These are phyloP conservation scores for Haplographium delicatum DNA, from an alignment of 495 filamentous ascomycete species.

Conservation along the genomic window DNA sequence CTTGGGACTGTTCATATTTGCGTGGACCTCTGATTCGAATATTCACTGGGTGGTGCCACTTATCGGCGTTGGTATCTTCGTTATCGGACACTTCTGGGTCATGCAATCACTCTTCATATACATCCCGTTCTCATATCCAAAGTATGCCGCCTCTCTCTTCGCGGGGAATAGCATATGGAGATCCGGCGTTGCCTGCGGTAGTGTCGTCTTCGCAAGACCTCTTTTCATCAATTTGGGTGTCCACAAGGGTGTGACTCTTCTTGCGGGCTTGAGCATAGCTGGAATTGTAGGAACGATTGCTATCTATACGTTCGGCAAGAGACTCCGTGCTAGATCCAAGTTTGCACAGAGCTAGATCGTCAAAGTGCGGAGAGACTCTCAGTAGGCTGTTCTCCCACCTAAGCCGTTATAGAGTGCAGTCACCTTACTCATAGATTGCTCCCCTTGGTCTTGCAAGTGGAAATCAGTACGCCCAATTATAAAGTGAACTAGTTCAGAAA, in stretches of 20 bases:
- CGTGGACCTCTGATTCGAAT: constrained; percentile 46
- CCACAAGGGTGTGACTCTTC: constrained; percentile 40
- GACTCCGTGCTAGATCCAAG: constrained; percentile 28
- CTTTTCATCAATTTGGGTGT: constrained; percentile 36
- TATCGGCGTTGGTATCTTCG: constrained; percentile 43
- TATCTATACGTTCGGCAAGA: constrained; percentile 1
- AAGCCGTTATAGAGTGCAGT: too few relatives aligned
- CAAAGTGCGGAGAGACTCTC: too few relatives aligned
- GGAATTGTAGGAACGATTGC: constrained; percentile 19
- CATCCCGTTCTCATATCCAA: constrained; percentile 37
- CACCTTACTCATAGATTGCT: too few relatives aligned
- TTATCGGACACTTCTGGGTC: constrained; percentile 46
- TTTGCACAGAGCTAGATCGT: constrained; percentile 29
- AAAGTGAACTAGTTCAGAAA: too few relatives aligned
- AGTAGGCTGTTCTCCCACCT: too few relatives aligned
- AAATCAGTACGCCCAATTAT: too few relatives aligned
- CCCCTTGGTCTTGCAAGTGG: too few relatives aligned
- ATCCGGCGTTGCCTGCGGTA: constrained; percentile 41
- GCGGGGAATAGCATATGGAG: constrained; percentile 48
- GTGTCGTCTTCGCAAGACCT: constrained; percentile 40
- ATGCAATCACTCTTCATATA: constrained; percentile 74
- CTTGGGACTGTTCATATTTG: constrained; percentile 56
- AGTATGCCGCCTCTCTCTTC: constrained; percentile 52
- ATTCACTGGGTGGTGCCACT: constrained; percentile 52
- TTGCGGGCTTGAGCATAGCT: constrained; percentile 35